A percentile compares a stretch with the other conserved stretches of the same genome.
These are phyloP conservation scores for Podaxis sp. DNA, from an alignment of 768 basidiomycete species.

Conservation along the genomic window DNA sequence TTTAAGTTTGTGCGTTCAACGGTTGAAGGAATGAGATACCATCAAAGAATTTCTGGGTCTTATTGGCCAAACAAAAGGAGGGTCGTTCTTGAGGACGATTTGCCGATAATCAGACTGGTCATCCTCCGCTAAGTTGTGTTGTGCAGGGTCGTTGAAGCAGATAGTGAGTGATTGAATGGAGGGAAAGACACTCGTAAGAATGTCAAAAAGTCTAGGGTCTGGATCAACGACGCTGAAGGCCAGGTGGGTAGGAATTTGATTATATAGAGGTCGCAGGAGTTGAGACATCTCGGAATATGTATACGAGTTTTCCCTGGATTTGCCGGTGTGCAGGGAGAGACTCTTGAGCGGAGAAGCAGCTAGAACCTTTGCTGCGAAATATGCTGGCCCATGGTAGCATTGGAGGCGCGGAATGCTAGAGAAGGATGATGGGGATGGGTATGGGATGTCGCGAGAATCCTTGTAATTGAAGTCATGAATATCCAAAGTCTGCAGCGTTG, in stretches of 20 bases:
- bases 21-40: background rate
- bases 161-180: conserved; percentile 5
- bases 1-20: background rate
- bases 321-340: conserved; percentile 12
- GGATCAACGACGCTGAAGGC: conserved; percentile 10
- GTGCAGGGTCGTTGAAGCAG: conserved; percentile 9
- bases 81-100: background rate
- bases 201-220: conserved; percentile 5
- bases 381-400: conserved; percentile 7
- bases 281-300: background rate
- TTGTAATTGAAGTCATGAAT: conserved; percentile 11
- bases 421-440: conserved; percentile 7
- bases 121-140: background rate
- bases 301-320: conserved; percentile 7
- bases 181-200: conserved; percentile 1
- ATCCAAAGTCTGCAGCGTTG: background rate
- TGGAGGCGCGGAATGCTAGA: conserved; percentile 5
- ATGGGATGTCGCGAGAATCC: conserved; percentile 11
- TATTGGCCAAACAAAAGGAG: conserved; percentile 6
- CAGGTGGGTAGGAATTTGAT: background rate
- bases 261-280: conserved; percentile 4
- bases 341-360: background rate
- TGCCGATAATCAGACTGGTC: background rate
- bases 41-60: conserved; percentile 2
- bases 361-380: conserved; percentile 5